phyloP scores from a whole-genome alignment of 2,329 filamentous ascomycete species.

The Scedosporium aurantiacum region DNA sequence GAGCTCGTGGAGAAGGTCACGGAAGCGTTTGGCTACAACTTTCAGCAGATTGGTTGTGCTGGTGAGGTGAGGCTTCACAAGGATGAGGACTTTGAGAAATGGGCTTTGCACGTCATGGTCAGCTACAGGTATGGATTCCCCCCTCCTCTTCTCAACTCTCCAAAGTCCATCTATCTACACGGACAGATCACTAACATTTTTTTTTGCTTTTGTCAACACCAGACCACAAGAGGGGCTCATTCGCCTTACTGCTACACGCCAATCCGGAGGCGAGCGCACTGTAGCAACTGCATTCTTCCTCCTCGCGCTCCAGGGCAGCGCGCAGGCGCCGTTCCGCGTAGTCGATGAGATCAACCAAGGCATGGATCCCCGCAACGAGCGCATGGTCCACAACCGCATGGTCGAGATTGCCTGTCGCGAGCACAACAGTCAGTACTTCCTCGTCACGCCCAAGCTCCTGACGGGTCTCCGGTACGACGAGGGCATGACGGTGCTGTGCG shows the following conservation, averaged over 20 bases:
- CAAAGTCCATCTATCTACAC: too few relatives aligned
- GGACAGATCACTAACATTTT: too few relatives aligned
- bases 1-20: constrained; percentile 70
- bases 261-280: constrained; percentile 90
- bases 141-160: neutral
- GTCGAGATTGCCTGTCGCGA: constrained; percentile 91
- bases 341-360: constrained; percentile 99
- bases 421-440: constrained; percentile 77
- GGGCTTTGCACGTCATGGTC: constrained; percentile 89
- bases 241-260: constrained; percentile 72
- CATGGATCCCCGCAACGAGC: constrained; percentile 97
- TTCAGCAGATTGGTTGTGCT: constrained; percentile 85
- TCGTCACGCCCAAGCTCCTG: constrained; percentile 93
- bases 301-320: constrained; percentile 91
- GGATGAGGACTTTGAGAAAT: constrained; percentile 84
- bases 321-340: constrained; percentile 89
- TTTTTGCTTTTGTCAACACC: neutral
- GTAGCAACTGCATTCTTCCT: constrained; percentile 98
- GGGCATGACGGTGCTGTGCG: constrained; percentile 88
- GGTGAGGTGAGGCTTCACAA: constrained; percentile 85
- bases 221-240: constrained; percentile 11
- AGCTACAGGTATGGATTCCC: constrained; percentile 64
- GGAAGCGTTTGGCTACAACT: constrained; percentile 84
- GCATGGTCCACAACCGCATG: constrained; percentile 96
- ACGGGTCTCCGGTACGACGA: constrained; percentile 74